Conservation (phyloP, 352 stramenopile species). For the Blastocystis sp. region DNA sequence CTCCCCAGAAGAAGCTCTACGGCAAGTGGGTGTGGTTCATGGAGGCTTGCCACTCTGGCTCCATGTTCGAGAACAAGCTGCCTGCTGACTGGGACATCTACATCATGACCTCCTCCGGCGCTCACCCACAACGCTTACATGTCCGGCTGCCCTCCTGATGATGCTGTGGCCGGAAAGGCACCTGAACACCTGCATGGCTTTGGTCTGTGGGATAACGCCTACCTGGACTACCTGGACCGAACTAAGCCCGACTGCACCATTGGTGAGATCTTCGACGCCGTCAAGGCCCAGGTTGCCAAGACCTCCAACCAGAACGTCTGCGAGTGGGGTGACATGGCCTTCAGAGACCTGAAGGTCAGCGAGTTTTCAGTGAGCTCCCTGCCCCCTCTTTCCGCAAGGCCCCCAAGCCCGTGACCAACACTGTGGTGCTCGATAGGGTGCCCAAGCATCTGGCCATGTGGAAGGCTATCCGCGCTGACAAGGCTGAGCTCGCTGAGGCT, state of each 20-base stretch:
- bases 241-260: not conserved
- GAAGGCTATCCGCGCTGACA: constrained; percentile 66
- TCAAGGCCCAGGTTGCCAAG: not conserved
- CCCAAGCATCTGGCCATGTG: constrained; percentile 67
- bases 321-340: constrained; percentile 52
- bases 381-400: not conserved
- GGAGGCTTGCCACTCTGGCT: constrained; percentile 61
- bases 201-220: constrained; percentile 40
- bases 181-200: constrained; percentile 34
- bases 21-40: constrained; percentile 51
- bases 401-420: not conserved
- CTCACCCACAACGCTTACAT: constrained; percentile 26
- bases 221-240: constrained; percentile 15
- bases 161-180: constrained; percentile 13
- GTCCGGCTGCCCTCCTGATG: constrained; percentile 50
- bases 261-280: constrained; percentile 11
- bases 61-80: constrained; percentile 48
- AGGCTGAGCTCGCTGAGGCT: not conserved
- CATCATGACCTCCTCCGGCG: constrained; percentile 28
- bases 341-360: constrained; percentile 11
- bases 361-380: constrained; percentile 53
- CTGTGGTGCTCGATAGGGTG: constrained; percentile 13
- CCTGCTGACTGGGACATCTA: constrained; percentile 45
- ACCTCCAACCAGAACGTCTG: constrained; percentile 33
- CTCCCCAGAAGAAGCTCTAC: constrained; percentile 13